Percentiles rank a stretch among this genome's conserved stretches.
Evolutionary conservation across 768 basidiomycete genomes (phyloP).

Genomic region (Royoungia palumana): DNA sequence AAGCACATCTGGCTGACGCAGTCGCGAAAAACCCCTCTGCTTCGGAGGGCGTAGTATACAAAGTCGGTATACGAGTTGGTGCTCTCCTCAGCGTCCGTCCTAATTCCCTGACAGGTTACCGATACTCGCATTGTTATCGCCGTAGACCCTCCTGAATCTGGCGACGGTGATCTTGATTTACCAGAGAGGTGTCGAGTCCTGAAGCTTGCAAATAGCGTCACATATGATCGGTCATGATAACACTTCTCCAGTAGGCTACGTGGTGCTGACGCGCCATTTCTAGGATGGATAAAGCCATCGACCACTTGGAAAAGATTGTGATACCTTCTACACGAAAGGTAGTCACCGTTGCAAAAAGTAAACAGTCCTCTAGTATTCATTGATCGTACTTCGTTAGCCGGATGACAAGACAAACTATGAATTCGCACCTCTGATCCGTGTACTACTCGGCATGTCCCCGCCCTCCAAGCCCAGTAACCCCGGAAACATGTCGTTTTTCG

Average conservation of each 20-base stretch:
- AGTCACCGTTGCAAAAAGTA: background rate
- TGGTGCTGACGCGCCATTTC: conserved; percentile 1
- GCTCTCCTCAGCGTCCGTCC: background rate
- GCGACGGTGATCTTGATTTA: conserved; percentile 65
- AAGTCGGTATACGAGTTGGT: conserved; percentile 39
- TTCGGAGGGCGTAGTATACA: conserved; percentile 84
- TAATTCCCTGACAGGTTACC: conserved; percentile 52
- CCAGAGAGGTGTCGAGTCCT: conserved; percentile 83
- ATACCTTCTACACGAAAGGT: conserved; percentile 27
- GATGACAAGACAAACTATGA: conserved; percentile 43
- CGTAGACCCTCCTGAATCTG: conserved; percentile 59
- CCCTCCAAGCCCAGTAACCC: conserved; percentile 41
- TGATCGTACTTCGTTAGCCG: conserved; percentile 19
- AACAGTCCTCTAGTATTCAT: background rate
- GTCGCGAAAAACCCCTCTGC: conserved; percentile 39
- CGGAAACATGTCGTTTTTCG: conserved; percentile 60
- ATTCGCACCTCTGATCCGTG: conserved; percentile 53
- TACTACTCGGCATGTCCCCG: conserved; percentile 64
- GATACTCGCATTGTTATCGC: conserved; percentile 81
- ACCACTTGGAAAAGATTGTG: conserved; percentile 53
- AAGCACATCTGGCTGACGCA: conserved; percentile 28
- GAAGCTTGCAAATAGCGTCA: conserved; percentile 90
- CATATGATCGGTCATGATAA: conserved; percentile 68
- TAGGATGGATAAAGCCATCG: conserved; percentile 86
- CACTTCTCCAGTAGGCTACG: background rate